phyloP scores from a whole-genome alignment of 129 eudicot genomes.

The Flaveria bidentis region DNA sequence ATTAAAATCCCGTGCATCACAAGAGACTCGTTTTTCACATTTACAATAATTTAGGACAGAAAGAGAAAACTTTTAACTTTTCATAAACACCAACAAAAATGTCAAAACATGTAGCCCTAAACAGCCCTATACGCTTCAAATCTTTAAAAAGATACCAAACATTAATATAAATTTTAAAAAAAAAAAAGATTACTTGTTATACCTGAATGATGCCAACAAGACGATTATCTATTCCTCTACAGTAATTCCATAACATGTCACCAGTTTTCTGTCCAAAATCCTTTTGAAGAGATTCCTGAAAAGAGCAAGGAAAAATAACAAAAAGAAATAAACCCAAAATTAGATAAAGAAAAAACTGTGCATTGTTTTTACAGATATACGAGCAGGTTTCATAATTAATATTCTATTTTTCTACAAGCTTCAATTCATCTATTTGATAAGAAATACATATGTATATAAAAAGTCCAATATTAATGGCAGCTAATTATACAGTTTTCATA shows the following conservation, averaged over 20 bases:
- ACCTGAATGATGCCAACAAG: slow-evolving; percentile 89
- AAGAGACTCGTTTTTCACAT: not conserved
- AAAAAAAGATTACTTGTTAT: slow-evolving; percentile 18
- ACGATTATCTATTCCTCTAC: slow-evolving; percentile 81
- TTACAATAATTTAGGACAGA: not conserved
- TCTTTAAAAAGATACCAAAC: not conserved
- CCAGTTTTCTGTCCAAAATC: slow-evolving; percentile 95
- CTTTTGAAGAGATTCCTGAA: slow-evolving; percentile 87
- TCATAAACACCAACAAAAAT: not conserved
- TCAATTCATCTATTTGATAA: not conserved
- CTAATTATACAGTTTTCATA: slow-evolving; percentile 11
- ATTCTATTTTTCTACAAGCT: not conserved
- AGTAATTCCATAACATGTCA: slow-evolving; percentile 87
- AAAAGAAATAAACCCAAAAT: slow-evolving; percentile 13
- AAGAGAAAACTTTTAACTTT: not conserved
- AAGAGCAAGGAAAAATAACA: slow-evolving; percentile 16
- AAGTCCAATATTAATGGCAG: not conserved
- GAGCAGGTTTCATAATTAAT: no score
- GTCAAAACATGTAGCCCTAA: not conserved
- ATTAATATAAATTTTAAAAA: not conserved
- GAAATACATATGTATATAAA: not conserved
- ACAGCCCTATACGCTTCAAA: not conserved
- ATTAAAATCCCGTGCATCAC: not conserved
- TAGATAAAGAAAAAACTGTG: not conserved
- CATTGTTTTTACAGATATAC: no score